Base-by-base conservation (phyloP, 371 early-diverging fungal species). In the Entomophthora muscae region DNA sequence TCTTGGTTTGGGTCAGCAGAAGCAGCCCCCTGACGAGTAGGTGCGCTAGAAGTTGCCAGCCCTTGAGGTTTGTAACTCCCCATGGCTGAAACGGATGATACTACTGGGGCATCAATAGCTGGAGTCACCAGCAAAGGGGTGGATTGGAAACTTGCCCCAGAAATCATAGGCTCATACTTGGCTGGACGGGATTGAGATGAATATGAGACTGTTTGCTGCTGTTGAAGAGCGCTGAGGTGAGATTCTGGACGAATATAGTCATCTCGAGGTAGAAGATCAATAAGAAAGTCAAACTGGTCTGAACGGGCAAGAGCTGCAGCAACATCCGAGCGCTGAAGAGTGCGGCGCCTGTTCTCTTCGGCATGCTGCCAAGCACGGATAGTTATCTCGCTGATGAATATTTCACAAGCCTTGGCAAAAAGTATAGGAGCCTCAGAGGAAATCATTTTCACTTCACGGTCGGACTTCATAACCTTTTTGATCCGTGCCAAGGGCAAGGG, bases 381-480 rank as follows among this genome's bases (percentile, higher is more conserved):
- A 22, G 96, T 94, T 30, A 97, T 78, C 72, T 88, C 93, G 26
- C 82, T 81, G 59, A 93, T 89, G 62, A 97, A 94, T 32, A 91
- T 84, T 71, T 97, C 98, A 67, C 94, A 89, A 55, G 76, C 74
- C 61, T 74, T 76, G 28, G 76, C 71, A 56, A 76, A 76, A 21
- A 76, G 65, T 23, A 76, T 73, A 0, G 76, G 76, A 3, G 74
- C 76, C 66, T 71, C 51, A 27, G 26, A 61, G 12, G 31, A 52
- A 54, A 54, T 53, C 72, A 87, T 87, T 79, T 92, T 93, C 27
- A 94, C 95, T 67, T 98, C 98, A 61, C 95, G 93, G 72, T 99
- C 99, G 1, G 92, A 86, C 75, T 99, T 99, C 99, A 99, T 99
- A 52, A 99, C 94, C 71, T 98, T 94, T 71, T 99, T 99, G 67